phyloP scores from a whole-genome alignment of 148 eudicot genomes.

The Rhododendron ferrugineum region DNA sequence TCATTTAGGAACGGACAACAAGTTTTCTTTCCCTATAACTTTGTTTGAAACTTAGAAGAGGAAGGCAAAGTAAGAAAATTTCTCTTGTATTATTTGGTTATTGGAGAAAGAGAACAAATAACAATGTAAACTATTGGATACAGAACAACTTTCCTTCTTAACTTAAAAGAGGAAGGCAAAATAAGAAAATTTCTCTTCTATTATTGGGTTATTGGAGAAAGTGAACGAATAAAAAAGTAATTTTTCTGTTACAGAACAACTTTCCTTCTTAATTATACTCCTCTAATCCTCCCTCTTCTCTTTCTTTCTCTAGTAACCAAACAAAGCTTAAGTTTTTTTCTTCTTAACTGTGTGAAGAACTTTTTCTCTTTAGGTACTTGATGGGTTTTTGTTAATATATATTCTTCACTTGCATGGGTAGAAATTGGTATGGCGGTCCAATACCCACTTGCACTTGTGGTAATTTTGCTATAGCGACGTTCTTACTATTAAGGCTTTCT shows the following conservation, averaged over 20 bases:
- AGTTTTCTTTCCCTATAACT: neutral
- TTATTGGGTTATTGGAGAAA: neutral
- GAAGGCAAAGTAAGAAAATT: neutral
- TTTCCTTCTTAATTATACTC: neutral
- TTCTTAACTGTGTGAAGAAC: neutral
- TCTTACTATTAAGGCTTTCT: neutral
- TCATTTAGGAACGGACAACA: no score
- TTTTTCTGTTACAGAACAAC: neutral
- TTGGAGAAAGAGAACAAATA: neutral
- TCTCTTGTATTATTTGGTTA: neutral
- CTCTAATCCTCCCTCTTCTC: neutral
- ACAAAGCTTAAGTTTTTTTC: neutral
- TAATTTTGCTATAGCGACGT: neutral
- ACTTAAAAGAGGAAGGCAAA: neutral
- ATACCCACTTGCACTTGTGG: neutral
- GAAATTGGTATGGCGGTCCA: neutral
- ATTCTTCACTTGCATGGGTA: neutral
- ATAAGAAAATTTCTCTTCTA: neutral
- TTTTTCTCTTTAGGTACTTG: neutral
- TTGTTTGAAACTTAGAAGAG: neutral
- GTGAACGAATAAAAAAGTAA: neutral
- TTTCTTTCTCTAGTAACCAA: neutral
- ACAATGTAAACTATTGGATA: neutral
- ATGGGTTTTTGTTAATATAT: neutral
- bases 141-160: neutral